These are phyloP conservation scores for Sclerotinia sclerotiorum DNA, from an alignment of 2,329 filamentous ascomycete species.

Conservation along the genomic window DNA sequence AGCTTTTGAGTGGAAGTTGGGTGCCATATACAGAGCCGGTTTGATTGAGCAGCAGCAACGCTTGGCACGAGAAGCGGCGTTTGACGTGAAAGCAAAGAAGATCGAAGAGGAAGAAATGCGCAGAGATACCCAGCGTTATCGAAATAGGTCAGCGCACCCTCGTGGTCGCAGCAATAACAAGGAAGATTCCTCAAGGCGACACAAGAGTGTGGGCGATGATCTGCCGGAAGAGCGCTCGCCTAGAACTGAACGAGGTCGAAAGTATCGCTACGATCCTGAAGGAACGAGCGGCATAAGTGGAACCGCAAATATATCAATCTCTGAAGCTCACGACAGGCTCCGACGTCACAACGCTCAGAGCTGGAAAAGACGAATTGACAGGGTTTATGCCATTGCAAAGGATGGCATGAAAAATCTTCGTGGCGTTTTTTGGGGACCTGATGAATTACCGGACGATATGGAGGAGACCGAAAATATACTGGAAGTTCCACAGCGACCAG, in stretches of 20 bases:
- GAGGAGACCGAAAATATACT: conserved; percentile 84
- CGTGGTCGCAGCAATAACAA: conserved; percentile 37
- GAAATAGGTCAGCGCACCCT: conserved; percentile 52
- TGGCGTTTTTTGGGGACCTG: conserved; percentile 76
- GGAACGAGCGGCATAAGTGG: conserved; percentile 70
- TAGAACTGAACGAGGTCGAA: conserved; percentile 43
- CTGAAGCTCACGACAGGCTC: conserved; percentile 73
- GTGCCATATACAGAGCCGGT: conserved; percentile 88
- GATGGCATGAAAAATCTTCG: conserved; percentile 77
- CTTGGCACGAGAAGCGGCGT: conserved; percentile 85
- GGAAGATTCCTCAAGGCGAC: conserved; percentile 33
- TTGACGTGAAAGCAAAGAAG: conserved; percentile 81
- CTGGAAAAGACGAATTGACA: conserved; percentile 90
- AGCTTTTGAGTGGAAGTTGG: conserved; percentile 95
- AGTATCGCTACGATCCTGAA: conserved; percentile 77
- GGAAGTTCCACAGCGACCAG: conserved; percentile 79
- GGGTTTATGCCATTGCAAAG: conserved; percentile 66
- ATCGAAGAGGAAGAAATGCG: conserved; percentile 69
- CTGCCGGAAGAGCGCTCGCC: conserved; percentile 32
- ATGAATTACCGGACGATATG: conserved; percentile 76
- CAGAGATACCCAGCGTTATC: conserved; percentile 52
- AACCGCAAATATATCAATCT: conserved; percentile 68
- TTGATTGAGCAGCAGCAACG: conserved; percentile 87
- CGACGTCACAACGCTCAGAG: conserved; percentile 81
- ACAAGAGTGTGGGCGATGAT: conserved; percentile 35